phyloP scores from a whole-genome alignment of 768 basidiomycete genomes.

The Calocybe gangraenosa region DNA sequence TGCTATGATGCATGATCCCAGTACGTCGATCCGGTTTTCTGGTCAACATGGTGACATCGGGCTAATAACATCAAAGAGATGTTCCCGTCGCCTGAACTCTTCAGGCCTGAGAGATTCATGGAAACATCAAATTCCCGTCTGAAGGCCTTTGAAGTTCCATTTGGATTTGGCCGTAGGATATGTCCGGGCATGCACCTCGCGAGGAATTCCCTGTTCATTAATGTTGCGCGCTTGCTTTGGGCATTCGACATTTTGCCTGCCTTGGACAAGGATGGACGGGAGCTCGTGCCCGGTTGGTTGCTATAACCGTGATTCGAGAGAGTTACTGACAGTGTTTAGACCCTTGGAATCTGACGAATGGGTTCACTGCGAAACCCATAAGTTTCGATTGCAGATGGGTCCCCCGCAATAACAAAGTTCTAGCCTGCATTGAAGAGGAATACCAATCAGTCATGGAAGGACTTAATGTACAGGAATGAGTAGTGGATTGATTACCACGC shows the following conservation, averaged over 20 bases:
- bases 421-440: slow-evolving; percentile 21
- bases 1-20: slow-evolving; percentile 29
- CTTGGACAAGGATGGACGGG: slow-evolving; percentile 2
- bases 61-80: slow-evolving; percentile 8
- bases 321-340: slow-evolving; percentile 12
- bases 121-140: slow-evolving; percentile 25
- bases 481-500: no score
- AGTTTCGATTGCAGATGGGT: slow-evolving; percentile 27
- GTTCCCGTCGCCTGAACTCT: slow-evolving; percentile 31
- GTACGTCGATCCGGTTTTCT: slow-evolving; percentile 6
- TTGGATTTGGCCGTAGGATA: slow-evolving; percentile 37
- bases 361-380: slow-evolving; percentile 30
- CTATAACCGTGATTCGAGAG: background rate
- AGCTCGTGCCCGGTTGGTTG: slow-evolving; percentile 6
- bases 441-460: slow-evolving; percentile 10
- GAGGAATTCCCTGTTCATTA: slow-evolving; percentile 29
- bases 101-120: slow-evolving; percentile 37
- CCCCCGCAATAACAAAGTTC: slow-evolving; percentile 19
- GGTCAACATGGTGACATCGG: background rate
- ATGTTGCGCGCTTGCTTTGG: slow-evolving; percentile 31
- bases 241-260: slow-evolving; percentile 27
- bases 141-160: slow-evolving; percentile 29
- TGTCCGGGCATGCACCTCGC: slow-evolving; percentile 35
- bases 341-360: slow-evolving; percentile 25
- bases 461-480: background rate